phyloP scores from a whole-genome alignment of 441 rosid genomes.

The Breynia disticha region DNA sequence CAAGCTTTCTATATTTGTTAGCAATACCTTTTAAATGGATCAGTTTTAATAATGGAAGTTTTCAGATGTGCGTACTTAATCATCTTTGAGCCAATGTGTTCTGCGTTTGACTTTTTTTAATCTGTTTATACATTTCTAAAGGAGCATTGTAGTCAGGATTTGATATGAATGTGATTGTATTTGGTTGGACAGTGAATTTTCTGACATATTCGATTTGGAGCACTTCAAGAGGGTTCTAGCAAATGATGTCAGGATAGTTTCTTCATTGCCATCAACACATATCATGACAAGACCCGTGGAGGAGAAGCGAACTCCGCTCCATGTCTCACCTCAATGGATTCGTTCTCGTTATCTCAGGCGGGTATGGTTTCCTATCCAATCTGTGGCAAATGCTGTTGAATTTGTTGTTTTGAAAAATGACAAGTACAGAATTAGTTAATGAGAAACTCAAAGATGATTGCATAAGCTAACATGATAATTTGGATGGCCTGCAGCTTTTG shows the following conservation, averaged over 20 bases:
- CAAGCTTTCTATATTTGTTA: too few species aligned
- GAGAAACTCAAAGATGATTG: background rate
- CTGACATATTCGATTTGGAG: slow-evolving; percentile 88
- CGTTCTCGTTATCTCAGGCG: slow-evolving; percentile 70
- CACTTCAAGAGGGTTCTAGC: slow-evolving; percentile 73
- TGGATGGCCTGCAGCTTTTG: background rate
- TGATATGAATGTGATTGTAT: background rate
- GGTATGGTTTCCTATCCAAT: slow-evolving; percentile 31
- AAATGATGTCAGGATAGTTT: slow-evolving; percentile 68
- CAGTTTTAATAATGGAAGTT: background rate
- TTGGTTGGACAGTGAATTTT: slow-evolving; percentile 63
- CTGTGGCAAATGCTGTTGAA: background rate
- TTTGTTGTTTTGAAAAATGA: slow-evolving; percentile 5
- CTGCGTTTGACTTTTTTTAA: too few species aligned
- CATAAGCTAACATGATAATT: background rate
- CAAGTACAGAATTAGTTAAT: background rate
- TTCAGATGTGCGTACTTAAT: background rate
- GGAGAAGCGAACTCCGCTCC: slow-evolving; percentile 62
- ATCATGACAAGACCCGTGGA: slow-evolving; percentile 74
- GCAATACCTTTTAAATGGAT: background rate
- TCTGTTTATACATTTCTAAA: background rate
- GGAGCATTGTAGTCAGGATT: background rate
- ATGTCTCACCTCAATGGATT: slow-evolving; percentile 84
- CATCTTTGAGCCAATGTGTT: too few species aligned
- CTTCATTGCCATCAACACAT: slow-evolving; percentile 74